These are phyloP conservation scores for Eurotiales sp. DNA, from an alignment of 2,329 filamentous ascomycete genomes.

Conservation along the genomic window DNA sequence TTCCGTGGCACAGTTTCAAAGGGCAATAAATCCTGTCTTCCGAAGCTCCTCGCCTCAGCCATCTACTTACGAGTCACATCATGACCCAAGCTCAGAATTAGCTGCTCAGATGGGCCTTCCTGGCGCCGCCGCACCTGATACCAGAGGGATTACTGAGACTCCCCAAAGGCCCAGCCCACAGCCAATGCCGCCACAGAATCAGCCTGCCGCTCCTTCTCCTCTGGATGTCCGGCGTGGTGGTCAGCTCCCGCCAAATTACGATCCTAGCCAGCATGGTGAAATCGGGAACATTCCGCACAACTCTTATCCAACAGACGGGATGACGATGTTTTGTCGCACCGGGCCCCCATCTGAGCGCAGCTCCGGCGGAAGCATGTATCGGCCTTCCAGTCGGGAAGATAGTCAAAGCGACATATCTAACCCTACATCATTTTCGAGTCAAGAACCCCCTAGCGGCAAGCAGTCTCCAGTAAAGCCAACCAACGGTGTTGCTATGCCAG, in stretches of 20 bases:
- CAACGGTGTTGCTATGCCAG: slow-evolving; percentile 38
- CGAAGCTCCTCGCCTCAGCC: slow-evolving; percentile 94
- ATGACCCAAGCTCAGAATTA: slow-evolving; percentile 74
- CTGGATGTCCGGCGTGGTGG: slow-evolving; percentile 37
- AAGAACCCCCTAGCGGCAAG: slow-evolving; percentile 71
- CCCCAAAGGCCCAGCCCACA: slow-evolving; percentile 47
- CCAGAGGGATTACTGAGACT: slow-evolving; percentile 51
- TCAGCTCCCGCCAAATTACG: slow-evolving; percentile 44
- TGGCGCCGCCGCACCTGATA: slow-evolving; percentile 44
- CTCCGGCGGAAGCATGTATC: slow-evolving; percentile 63
- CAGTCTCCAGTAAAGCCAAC: slow-evolving; percentile 66
- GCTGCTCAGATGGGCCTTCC: slow-evolving; percentile 65
- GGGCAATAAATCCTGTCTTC: slow-evolving; percentile 93
- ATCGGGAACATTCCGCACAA: slow-evolving; percentile 78
- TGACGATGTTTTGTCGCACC: slow-evolving; percentile 93
- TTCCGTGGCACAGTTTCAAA: slow-evolving; percentile 91
- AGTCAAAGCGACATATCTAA: slow-evolving; percentile 89
- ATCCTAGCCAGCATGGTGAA: slow-evolving; percentile 60
- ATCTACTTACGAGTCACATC: slow-evolving; percentile 86
- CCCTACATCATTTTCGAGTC: slow-evolving; percentile 81
- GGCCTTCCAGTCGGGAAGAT: slow-evolving; percentile 73
- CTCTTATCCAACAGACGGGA: slow-evolving; percentile 89
- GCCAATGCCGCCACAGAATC: slow-evolving; percentile 13
- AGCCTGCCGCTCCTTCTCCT: slow-evolving; percentile 29
- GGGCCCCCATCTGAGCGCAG: slow-evolving; percentile 67